Evolutionary conservation across 192 early-diverging fungal species (phyloP).

Genomic region (Entomortierella chlamydospora): DNA sequence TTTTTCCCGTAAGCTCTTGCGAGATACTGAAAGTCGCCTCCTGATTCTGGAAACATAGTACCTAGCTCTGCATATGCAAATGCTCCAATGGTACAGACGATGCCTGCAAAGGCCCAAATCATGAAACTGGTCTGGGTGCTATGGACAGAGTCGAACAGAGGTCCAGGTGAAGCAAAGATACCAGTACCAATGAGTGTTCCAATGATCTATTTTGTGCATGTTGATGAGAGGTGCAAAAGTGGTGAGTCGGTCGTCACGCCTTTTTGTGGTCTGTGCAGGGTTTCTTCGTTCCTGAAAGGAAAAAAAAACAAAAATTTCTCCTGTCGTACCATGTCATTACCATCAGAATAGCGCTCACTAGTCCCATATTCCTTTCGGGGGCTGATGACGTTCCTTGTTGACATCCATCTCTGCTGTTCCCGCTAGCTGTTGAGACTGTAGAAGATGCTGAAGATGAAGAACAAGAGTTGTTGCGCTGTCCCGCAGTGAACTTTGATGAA

Average conservation of each 20-base stretch:
- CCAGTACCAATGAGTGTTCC: constrained; percentile 65
- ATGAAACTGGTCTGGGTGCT: constrained; percentile 50
- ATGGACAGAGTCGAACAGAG: constrained; percentile 55
- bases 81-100: constrained; percentile 45
- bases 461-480: background rate
- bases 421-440: background rate
- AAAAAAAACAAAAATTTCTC: background rate
- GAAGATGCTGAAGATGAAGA: background rate
- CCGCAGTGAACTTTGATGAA: background rate
- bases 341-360: constrained; percentile 55
- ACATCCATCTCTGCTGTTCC: background rate
- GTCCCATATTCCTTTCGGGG: constrained; percentile 42
- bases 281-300: background rate
- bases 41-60: constrained; percentile 54
- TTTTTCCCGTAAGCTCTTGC: constrained; percentile 66
- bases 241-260: background rate
- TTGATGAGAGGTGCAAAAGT: no score
- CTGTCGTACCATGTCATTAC: constrained; percentile 53
- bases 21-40: constrained; percentile 73
- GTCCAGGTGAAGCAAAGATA: constrained; percentile 74
- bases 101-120: constrained; percentile 51
- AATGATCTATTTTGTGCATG: no score
- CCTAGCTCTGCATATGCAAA: constrained; percentile 57
- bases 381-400: background rate
- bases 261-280: background rate